A percentile compares a stretch with the other conserved stretches of the same genome.
Conservation (phyloP, 2,329 filamentous ascomycete species). For the Herpomyces periplanetae region DNA sequence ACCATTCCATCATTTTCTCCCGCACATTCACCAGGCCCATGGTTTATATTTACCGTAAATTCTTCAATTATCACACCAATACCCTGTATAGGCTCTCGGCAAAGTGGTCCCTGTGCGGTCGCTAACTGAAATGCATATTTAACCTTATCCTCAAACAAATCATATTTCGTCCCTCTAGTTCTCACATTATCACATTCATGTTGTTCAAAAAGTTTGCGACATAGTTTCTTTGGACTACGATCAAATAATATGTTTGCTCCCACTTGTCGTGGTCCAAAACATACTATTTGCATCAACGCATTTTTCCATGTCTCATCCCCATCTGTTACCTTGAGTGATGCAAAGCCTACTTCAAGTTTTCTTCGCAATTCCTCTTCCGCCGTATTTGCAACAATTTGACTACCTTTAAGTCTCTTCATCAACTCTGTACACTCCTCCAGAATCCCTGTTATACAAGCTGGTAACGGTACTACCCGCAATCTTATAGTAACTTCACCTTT, state of each 20-base stretch:
- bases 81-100: slow-evolving; percentile 68
- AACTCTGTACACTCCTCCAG: slow-evolving; percentile 36
- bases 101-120: slow-evolving; percentile 54
- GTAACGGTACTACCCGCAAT: slow-evolving; percentile 37
- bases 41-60: slow-evolving; percentile 19
- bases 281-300: slow-evolving; percentile 4
- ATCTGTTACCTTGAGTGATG: neutral
- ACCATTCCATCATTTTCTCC: slow-evolving; percentile 25
- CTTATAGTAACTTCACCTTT: slow-evolving; percentile 53
- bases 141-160: no score
- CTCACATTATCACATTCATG: no score
- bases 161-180: no score
- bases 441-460: slow-evolving; percentile 40
- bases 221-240: no score
- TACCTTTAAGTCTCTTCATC: slow-evolving; percentile 40
- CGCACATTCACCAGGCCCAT: slow-evolving; percentile 10
- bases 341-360: neutral
- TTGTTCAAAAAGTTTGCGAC: no score
- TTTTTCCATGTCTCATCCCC: neutral
- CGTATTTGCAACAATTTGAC: slow-evolving; percentile 26
- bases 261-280: slow-evolving; percentile 8
- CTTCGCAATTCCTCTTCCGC: slow-evolving; percentile 9
- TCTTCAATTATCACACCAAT: slow-evolving; percentile 66
- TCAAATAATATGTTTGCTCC: no score
- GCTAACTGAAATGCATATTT: slow-evolving; percentile 75